phyloP scores from a whole-genome alignment of 2,329 filamentous ascomycete species.

The Apiospora phragmitis region DNA sequence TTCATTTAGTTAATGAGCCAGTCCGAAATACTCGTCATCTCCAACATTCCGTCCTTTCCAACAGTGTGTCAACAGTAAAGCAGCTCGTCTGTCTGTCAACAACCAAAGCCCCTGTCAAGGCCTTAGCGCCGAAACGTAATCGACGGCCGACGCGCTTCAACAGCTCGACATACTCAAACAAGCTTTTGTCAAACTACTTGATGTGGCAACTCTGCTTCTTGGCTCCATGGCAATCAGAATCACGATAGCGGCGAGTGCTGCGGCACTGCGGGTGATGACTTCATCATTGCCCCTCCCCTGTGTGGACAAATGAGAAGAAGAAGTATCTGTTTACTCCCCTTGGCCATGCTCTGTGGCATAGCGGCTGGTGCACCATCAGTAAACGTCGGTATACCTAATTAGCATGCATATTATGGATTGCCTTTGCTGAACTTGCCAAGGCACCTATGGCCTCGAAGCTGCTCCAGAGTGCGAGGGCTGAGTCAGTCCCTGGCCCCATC shows the following conservation, averaged over 20 bases:
- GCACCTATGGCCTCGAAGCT: neutral
- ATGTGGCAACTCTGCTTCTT: neutral
- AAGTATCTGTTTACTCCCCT: neutral
- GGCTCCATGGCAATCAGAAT: neutral
- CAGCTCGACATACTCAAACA: neutral
- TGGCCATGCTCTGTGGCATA: neutral
- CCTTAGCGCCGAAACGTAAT: neutral
- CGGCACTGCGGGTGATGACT: neutral
- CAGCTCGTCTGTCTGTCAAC: neutral
- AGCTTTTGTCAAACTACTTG: too few species aligned
- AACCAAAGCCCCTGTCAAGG: neutral
- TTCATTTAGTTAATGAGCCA: too few species aligned
- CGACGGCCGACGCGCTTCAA: neutral
- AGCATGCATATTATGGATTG: neutral
- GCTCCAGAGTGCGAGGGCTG: neutral
- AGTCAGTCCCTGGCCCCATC: neutral
- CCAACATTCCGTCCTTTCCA: too few species aligned
- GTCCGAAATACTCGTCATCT: too few species aligned
- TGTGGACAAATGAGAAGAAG: neutral
- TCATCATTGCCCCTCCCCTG: neutral
- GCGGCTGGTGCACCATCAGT: neutral
- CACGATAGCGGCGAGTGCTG: neutral
- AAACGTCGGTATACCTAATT: neutral
- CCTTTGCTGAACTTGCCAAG: neutral
- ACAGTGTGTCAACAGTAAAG: too few species aligned